Evolutionary conservation across 106 monocot genomes (phyloP).

Genomic region (Vanilla planifolia): DNA sequence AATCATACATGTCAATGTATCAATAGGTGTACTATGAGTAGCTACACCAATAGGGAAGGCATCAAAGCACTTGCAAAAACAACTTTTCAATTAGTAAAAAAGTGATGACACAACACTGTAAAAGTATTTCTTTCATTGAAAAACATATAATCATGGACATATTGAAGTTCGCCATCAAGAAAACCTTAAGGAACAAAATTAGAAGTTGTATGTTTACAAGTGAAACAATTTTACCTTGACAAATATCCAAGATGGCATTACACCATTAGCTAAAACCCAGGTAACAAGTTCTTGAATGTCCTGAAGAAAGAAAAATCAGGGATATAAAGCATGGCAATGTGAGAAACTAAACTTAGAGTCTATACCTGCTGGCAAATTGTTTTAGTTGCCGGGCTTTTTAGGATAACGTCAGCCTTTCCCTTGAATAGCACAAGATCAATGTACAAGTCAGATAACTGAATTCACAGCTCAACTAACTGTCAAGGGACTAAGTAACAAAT

Average conservation of each 20-base stretch:
- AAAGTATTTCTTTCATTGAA: neutral
- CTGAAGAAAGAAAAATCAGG: conserved; percentile 30
- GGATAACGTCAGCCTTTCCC: conserved; percentile 79
- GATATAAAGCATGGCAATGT: neutral
- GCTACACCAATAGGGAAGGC: neutral
- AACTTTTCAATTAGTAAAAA: neutral
- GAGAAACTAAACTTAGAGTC: neutral
- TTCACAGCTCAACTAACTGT: neutral
- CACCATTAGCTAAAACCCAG: conserved; percentile 87
- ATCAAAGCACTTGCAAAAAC: neutral
- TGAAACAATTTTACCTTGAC: conserved; percentile 46
- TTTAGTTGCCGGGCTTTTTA: conserved; percentile 30
- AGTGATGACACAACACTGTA: neutral
- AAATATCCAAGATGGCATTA: conserved; percentile 94
- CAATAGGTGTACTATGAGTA: neutral
- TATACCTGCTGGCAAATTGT: conserved; percentile 64
- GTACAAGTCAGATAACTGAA: neutral
- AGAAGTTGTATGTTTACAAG: neutral
- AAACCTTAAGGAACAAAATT: neutral
- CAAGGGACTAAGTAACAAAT: neutral
- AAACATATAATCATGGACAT: neutral
- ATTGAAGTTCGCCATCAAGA: neutral
- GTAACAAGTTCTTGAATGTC: conserved; percentile 87
- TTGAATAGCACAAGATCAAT: conserved; percentile 9
- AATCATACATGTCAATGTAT: too few species aligned